A percentile compares a stretch with the other conserved stretches of the same genome.
phyloP scores from a whole-genome alignment of 2,329 filamentous ascomycete species.

The Phialophora verrucosa region DNA sequence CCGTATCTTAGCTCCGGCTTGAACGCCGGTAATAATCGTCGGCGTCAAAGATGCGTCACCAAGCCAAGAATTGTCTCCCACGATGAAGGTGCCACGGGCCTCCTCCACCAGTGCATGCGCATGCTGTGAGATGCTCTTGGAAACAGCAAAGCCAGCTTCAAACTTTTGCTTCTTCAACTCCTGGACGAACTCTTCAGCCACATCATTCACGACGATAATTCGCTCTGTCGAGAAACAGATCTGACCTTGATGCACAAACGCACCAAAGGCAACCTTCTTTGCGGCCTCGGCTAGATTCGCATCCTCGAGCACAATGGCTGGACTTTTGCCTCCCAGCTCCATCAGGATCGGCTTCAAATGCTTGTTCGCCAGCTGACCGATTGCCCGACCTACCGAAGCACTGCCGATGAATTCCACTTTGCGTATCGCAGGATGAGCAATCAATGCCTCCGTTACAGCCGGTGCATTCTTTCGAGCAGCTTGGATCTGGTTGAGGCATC shows the following conservation, averaged over 20 bases:
- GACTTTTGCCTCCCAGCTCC: slow-evolving; percentile 88
- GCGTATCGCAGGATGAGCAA: slow-evolving; percentile 69
- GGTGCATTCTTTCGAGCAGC: slow-evolving; percentile 66
- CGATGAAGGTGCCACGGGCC: slow-evolving; percentile 49
- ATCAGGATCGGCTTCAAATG: slow-evolving; percentile 87
- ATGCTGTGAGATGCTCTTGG: slow-evolving; percentile 18
- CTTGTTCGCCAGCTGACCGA: slow-evolving; percentile 72
- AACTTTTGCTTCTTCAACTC: slow-evolving; percentile 50
- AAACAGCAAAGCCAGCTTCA: slow-evolving; percentile 17
- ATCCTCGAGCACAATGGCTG: slow-evolving; percentile 78
- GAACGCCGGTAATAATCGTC: slow-evolving; percentile 69
- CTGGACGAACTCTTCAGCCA: slow-evolving; percentile 64
- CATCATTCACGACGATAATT: slow-evolving; percentile 65
- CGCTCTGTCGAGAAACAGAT: slow-evolving; percentile 86
- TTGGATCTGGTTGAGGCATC: slow-evolving; percentile 74
- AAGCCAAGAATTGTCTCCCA: slow-evolving; percentile 47
- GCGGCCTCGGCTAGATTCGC: slow-evolving; percentile 77
- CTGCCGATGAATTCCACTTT: slow-evolving; percentile 84
- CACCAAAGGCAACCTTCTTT: slow-evolving; percentile 18
- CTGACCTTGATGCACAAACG: slow-evolving; percentile 63
- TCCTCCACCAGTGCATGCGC: slow-evolving; percentile 15
- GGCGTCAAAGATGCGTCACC: slow-evolving; percentile 60
- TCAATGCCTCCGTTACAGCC: slow-evolving; percentile 69
- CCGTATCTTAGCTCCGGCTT: slow-evolving; percentile 73
- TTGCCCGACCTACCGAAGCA: slow-evolving; percentile 71